A percentile compares a stretch with the other conserved stretches of the same genome.
These are phyloP conservation scores for Colletotrichum tropicicola DNA, from an alignment of 2,329 filamentous ascomycete species.

Conservation along the genomic window DNA sequence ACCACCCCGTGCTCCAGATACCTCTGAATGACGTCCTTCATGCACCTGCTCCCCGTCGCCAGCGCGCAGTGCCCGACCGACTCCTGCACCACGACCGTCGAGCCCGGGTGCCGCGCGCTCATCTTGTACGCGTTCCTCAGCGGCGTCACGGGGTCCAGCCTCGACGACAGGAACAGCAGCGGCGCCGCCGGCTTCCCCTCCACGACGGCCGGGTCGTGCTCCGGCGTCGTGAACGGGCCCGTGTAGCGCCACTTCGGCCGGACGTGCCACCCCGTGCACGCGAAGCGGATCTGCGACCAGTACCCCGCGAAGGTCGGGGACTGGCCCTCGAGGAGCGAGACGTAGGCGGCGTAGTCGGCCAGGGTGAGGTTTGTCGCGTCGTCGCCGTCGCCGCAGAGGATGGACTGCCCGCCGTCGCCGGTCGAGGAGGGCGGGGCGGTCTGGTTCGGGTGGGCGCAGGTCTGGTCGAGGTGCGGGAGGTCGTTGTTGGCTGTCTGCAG, in stretches of 20 bases:
- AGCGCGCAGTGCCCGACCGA: conserved; percentile 38
- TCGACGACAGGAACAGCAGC: conserved; percentile 52
- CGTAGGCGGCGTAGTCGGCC: conserved; percentile 40
- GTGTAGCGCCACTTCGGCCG: conserved; percentile 50
- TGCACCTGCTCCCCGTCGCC: conserved; percentile 32
- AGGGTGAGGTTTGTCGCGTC: conserved; percentile 32
- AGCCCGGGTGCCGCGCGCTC: conserved; percentile 37
- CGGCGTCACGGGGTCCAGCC: conserved; percentile 57
- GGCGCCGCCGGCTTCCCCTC: conserved; percentile 48
- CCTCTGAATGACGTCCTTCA: conserved; percentile 31
- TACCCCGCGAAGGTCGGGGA: conserved; percentile 41
- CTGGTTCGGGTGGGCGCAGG: conserved; percentile 7
- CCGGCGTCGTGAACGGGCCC: conserved; percentile 42
- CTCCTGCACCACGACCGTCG: conserved; percentile 41
- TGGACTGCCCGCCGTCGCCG: conserved; percentile 35
- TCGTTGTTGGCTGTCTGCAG: neutral
- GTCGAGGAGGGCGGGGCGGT: neutral
- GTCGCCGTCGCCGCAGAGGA: conserved; percentile 48
- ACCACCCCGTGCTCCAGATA: conserved; percentile 42
- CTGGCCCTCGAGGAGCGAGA: conserved; percentile 35
- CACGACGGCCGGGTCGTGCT: conserved; percentile 32
- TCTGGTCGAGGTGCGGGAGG: neutral
- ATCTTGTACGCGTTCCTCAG: conserved; percentile 44
- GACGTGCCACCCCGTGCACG: conserved; percentile 49
- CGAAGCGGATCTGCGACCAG: conserved; percentile 47